Conservation (phyloP, 2,329 filamentous ascomycete species). For the Pseudonectria buxi region DNA sequence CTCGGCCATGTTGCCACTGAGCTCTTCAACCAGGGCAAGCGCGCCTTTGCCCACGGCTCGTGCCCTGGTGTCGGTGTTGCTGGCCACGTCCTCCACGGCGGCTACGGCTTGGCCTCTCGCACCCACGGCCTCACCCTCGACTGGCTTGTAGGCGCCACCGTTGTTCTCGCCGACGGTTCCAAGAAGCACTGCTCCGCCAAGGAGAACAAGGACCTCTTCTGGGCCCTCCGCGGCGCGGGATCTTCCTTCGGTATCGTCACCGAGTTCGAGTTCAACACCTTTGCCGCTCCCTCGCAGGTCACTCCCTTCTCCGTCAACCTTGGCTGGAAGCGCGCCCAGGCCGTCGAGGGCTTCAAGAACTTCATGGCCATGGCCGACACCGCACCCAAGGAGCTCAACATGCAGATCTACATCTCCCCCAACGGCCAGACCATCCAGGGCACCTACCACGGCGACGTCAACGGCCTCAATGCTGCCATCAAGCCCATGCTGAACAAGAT, state of each 20-base stretch:
- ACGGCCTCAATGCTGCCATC: conserved; percentile 8
- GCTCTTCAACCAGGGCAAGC: conserved; percentile 31
- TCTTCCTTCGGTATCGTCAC: conserved; percentile 26
- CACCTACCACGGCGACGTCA: conserved; percentile 20
- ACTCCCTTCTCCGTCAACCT: conserved; percentile 17
- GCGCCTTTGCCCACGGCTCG: conserved; percentile 43
- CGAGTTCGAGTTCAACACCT: conserved; percentile 23
- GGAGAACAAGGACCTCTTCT: conserved; percentile 22
- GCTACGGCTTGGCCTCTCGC: conserved; percentile 25
- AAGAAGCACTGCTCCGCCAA: conserved; percentile 15
- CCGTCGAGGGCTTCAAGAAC: conserved; percentile 14
- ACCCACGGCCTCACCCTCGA: conserved; percentile 23
- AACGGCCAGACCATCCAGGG: conserved; percentile 19
- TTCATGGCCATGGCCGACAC: conserved; percentile 19
- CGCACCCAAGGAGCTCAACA: conserved; percentile 22
- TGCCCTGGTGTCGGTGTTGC: conserved; percentile 35
- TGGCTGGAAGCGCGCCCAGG: conserved; percentile 11
- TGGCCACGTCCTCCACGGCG: conserved; percentile 24
- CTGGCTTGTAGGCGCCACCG: conserved; percentile 21
- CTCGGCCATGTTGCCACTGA: conserved; percentile 40
- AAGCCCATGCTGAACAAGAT: conserved; percentile 16
- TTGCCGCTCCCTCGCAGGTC: conserved; percentile 13
- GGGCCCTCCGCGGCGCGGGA: conserved; percentile 25
- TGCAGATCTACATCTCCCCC: conserved; percentile 19
- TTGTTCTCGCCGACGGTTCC: conserved; percentile 23